Percentiles rank a stretch among this genome's conserved stretches.
Conservation (phyloP, 2,329 filamentous ascomycete species). For the Biscogniauxia marginata region DNA sequence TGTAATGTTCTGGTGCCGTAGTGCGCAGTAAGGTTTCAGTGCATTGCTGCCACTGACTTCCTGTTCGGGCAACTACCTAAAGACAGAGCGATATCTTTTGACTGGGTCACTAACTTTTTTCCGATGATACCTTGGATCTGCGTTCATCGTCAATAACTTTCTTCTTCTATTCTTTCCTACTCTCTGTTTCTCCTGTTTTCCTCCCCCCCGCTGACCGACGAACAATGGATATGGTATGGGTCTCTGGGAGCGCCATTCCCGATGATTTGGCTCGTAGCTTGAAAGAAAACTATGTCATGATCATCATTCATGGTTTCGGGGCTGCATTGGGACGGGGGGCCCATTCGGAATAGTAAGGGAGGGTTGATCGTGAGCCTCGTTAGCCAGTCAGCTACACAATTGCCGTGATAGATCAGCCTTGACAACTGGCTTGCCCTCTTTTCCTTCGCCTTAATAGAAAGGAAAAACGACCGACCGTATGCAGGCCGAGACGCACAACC, state of each 20-base stretch:
- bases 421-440: slow-evolving; percentile 22
- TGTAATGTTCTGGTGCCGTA: slow-evolving; percentile 9
- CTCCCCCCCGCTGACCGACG: slow-evolving; percentile 12
- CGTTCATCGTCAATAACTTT: not conserved
- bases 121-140: not conserved
- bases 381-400: slow-evolving; percentile 26
- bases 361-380: slow-evolving; percentile 28
- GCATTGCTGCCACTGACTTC: slow-evolving; percentile 16
- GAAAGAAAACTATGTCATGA: slow-evolving; percentile 4
- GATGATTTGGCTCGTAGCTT: slow-evolving; percentile 20
- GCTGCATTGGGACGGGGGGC: slow-evolving; percentile 6
- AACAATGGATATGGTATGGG: slow-evolving; percentile 8
- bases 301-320: slow-evolving; percentile 8
- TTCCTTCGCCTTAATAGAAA: slow-evolving; percentile 13
- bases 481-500: slow-evolving; percentile 7
- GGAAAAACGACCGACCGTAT: not conserved
- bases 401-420: slow-evolving; percentile 21
- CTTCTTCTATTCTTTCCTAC: not conserved
- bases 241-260: slow-evolving; percentile 18
- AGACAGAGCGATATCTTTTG: slow-evolving; percentile 11
- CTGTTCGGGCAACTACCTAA: slow-evolving; percentile 20
- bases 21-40: slow-evolving; percentile 19
- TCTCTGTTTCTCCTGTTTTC: not conserved
- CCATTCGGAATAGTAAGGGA: slow-evolving; percentile 12
- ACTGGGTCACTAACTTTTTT: slow-evolving; percentile 16